phyloP scores from a whole-genome alignment of 2,329 filamentous ascomycete genomes.

The Colletotrichum sp. region DNA sequence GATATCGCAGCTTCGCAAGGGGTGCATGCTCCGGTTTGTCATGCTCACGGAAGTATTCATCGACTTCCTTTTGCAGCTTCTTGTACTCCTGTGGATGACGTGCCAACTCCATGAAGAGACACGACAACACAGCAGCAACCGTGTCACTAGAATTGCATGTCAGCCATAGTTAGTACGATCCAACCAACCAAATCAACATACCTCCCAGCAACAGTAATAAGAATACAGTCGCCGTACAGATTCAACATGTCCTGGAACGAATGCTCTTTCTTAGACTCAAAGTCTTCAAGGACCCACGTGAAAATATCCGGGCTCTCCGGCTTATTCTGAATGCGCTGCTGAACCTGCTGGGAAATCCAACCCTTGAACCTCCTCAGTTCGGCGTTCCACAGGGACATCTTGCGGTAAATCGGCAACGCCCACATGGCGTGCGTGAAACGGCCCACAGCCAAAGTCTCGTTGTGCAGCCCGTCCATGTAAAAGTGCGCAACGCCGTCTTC shows the following conservation, averaged over 20 bases:
- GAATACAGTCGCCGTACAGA: slow-evolving; percentile 28
- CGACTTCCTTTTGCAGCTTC: slow-evolving; percentile 3
- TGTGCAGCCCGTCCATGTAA: slow-evolving; percentile 27
- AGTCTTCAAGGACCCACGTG: slow-evolving; percentile 32
- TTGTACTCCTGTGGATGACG: background rate
- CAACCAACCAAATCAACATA: background rate
- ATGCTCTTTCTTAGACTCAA: slow-evolving; percentile 12
- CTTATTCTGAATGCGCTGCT: background rate
- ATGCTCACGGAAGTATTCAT: slow-evolving; percentile 19
- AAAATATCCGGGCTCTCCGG: slow-evolving; percentile 31
- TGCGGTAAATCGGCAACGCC: slow-evolving; percentile 21
- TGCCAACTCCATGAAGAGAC: slow-evolving; percentile 18
- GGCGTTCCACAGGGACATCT: slow-evolving; percentile 19
- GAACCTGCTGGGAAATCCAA: slow-evolving; percentile 19
- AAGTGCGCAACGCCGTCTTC: slow-evolving; percentile 26
- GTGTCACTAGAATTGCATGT: slow-evolving; percentile 2
- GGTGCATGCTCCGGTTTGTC: slow-evolving; percentile 11
- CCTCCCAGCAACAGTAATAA: slow-evolving; percentile 36
- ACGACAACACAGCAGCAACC: slow-evolving; percentile 7
- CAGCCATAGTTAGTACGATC: too few species aligned
- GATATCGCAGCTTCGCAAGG: slow-evolving; percentile 25
- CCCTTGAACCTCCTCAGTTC: slow-evolving; percentile 20
- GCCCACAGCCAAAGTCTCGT: slow-evolving; percentile 24
- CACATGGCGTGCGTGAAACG: slow-evolving; percentile 25
- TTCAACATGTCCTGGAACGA: slow-evolving; percentile 25